These are phyloP conservation scores for Pseudomonodictys pantanalensis DNA, from an alignment of 495 filamentous ascomycete species.

Conservation along the genomic window DNA sequence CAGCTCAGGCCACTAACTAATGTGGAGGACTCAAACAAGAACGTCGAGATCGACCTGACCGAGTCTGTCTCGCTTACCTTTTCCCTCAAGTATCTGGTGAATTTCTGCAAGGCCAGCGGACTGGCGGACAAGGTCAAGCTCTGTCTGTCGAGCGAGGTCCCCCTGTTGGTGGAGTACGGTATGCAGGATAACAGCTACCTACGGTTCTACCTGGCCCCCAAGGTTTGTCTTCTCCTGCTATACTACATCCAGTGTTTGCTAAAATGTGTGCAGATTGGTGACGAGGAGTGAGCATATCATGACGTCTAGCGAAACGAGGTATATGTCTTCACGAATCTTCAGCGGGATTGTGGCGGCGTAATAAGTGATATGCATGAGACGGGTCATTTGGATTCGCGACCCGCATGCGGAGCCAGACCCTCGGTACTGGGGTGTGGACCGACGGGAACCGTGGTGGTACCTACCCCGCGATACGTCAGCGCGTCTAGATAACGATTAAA, in stretches of 20 bases:
- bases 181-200: constrained; percentile 80
- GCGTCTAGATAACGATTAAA: constrained; percentile 23
- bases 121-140: constrained; percentile 81
- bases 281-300: constrained; percentile 63
- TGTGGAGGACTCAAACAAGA: constrained; percentile 83
- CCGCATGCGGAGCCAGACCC: no score
- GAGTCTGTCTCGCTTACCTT: constrained; percentile 96
- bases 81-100: constrained; percentile 98
- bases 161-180: constrained; percentile 88
- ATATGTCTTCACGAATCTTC: constrained; percentile 10
- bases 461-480: constrained; percentile 17
- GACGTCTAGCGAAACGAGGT: constrained; percentile 4
- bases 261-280: constrained; percentile 68
- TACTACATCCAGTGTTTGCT: constrained; percentile 5
- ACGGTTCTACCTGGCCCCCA: constrained; percentile 96
- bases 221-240: constrained; percentile 56
- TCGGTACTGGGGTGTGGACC: constrained; percentile 3
- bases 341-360: constrained; percentile 1
- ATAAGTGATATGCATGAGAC: constrained; percentile 13
- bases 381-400: constrained; percentile 13
- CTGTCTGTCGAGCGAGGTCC: constrained; percentile 92
- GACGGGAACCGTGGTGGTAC: not conserved
- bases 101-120: constrained; percentile 97
- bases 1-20: constrained; percentile 85
- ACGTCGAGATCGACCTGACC: constrained; percentile 82